Evolutionary conservation across 495 filamentous ascomycete genomes (phyloP).

Genomic region (Aspergillus nidulans): DNA sequence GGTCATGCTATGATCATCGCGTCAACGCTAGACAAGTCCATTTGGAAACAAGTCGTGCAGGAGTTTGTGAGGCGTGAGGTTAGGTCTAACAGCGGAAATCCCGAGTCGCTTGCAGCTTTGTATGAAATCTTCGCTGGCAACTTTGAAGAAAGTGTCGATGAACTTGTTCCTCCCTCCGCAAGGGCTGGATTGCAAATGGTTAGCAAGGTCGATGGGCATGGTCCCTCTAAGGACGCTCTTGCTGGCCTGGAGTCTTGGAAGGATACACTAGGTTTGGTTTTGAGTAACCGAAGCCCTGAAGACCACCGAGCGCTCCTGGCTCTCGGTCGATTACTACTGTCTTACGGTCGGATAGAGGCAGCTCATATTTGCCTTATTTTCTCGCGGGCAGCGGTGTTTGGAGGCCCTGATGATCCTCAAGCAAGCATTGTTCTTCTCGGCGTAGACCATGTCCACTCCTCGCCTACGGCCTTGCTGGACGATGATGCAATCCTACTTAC

Average conservation of each 20-base stretch:
- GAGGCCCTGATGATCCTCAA: conserved; percentile 77
- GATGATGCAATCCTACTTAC: conserved; percentile 81
- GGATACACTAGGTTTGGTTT: conserved; percentile 78
- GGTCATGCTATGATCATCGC: conserved; percentile 92
- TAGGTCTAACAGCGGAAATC: conserved; percentile 67
- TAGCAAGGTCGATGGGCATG: conserved; percentile 59
- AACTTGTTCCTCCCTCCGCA: conserved; percentile 92
- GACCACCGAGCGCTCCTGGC: conserved; percentile 73
- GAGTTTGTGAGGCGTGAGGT: conserved; percentile 94
- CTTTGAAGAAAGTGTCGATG: conserved; percentile 89
- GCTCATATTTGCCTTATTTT: conserved; percentile 85
- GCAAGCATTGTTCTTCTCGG: conserved; percentile 79
- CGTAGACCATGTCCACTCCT: conserved; percentile 65
- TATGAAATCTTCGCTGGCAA: conserved; percentile 95
- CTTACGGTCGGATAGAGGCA: conserved; percentile 84
- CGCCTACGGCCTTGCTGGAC: conserved; percentile 65
- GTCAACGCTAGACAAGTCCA: conserved; percentile 60
- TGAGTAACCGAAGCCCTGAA: conserved; percentile 79
- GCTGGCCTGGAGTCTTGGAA: conserved; percentile 90
- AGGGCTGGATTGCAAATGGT: conserved; percentile 88
- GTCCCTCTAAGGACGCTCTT: conserved; percentile 63
- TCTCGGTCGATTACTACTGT: conserved; percentile 76
- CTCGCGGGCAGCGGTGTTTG: conserved; percentile 57
- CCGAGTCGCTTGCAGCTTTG: conserved; percentile 79
- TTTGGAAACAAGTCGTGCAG: conserved; percentile 89